These are phyloP conservation scores for Scorias spongiosa DNA, from an alignment of 2,329 filamentous ascomycete genomes.

Conservation along the genomic window DNA sequence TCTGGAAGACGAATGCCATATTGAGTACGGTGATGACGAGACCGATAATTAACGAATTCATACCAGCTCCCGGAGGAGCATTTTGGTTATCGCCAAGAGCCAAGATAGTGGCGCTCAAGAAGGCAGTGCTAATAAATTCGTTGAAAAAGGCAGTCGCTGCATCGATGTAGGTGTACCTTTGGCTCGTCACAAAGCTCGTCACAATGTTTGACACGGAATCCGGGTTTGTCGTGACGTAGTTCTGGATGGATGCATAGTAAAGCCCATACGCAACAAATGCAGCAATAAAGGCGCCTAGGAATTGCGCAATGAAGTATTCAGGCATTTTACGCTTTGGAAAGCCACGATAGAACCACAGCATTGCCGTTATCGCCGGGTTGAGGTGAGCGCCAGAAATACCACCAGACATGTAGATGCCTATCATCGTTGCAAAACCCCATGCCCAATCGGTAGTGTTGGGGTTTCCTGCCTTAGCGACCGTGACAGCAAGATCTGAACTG, in stretches of 20 bases:
- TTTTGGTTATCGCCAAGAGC: constrained; percentile 19
- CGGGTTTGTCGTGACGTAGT: constrained; percentile 14
- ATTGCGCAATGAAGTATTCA: constrained; percentile 36
- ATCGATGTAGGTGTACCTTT: constrained; percentile 27
- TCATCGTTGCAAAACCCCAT: constrained; percentile 42
- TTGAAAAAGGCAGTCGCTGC: constrained; percentile 33
- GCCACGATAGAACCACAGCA: constrained; percentile 30
- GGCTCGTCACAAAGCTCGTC: constrained; percentile 30
- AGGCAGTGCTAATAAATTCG: constrained; percentile 30
- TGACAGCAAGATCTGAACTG: constrained; percentile 33
- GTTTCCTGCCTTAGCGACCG: constrained; percentile 18
- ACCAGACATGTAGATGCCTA: constrained; percentile 26
- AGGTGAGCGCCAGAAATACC: constrained; percentile 34
- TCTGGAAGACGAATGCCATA: constrained; percentile 32
- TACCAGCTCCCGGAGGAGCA: constrained; percentile 29
- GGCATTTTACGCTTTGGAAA: constrained; percentile 38
- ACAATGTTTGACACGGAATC: constrained; percentile 16
- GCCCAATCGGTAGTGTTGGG: constrained; percentile 26
- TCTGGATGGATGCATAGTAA: constrained; percentile 23
- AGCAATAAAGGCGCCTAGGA: constrained; percentile 37
- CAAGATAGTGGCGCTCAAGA: constrained; percentile 28
- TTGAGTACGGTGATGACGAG: constrained; percentile 24
- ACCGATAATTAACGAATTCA: constrained; percentile 36
- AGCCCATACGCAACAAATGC: constrained; percentile 31
- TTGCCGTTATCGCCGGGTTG: constrained; percentile 32